A percentile compares a stretch with the other conserved stretches of the same genome.
Conservation (phyloP, 2,329 filamentous ascomycete species). For the Ophiosphaerella narmari region DNA sequence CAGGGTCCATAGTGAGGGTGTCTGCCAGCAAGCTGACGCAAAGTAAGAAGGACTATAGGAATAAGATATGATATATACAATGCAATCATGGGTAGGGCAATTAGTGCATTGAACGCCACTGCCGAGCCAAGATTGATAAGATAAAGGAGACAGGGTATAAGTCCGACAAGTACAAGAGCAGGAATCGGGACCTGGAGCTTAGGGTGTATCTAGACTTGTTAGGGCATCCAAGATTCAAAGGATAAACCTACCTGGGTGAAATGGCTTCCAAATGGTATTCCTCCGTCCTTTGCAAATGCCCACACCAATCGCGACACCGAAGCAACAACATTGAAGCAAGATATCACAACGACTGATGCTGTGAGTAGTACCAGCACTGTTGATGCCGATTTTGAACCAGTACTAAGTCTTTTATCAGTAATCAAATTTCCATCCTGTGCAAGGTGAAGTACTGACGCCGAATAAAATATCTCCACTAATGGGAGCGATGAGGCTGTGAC, state of each 20-base stretch:
- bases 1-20: slow-evolving; percentile 27
- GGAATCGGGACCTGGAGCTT: slow-evolving; percentile 22
- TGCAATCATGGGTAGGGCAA: slow-evolving; percentile 30
- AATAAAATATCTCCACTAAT: slow-evolving; percentile 45
- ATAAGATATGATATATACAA: slow-evolving; percentile 32
- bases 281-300: slow-evolving; percentile 32
- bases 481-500: slow-evolving; percentile 12
- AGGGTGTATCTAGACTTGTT: slow-evolving; percentile 15
- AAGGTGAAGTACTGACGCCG: slow-evolving; percentile 5
- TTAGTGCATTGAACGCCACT: slow-evolving; percentile 46
- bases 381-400: slow-evolving; percentile 28
- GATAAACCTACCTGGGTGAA: slow-evolving; percentile 18
- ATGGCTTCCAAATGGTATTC: slow-evolving; percentile 21
- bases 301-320: slow-evolving; percentile 29
- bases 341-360: slow-evolving; percentile 16
- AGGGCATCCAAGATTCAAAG: background rate
- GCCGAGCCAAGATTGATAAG: slow-evolving; percentile 49
- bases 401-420: too few relatives aligned
- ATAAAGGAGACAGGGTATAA: slow-evolving; percentile 40
- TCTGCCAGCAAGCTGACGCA: slow-evolving; percentile 15
- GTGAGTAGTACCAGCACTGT: slow-evolving; percentile 17
- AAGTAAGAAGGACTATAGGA: slow-evolving; percentile 30
- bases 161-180: slow-evolving; percentile 27
- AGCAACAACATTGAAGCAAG: slow-evolving; percentile 39
- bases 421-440: too few relatives aligned